Evolutionary conservation across 2,329 filamentous ascomycete species (phyloP), one percentile per base, ranked within the genome.

Genomic region (Knufia fluminis): DNA sequence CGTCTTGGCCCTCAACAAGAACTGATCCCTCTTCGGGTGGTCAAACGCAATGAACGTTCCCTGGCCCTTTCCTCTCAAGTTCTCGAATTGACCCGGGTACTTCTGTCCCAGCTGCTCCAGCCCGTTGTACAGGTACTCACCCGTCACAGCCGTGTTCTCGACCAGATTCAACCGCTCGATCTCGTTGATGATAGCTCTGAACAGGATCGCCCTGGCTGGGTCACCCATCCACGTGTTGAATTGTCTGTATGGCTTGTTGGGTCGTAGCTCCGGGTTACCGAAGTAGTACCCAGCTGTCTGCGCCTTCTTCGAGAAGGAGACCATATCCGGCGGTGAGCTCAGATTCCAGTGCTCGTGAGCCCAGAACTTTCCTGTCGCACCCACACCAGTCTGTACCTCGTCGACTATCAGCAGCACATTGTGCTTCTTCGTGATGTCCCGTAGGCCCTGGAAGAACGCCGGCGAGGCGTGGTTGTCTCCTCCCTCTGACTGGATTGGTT

Each of bases 161-260:
- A 95, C 86, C n/a, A 95, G 77, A 61, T 84, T 78, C 50, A 86
- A 74, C 45, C 80, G 74, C 68, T 88, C 73, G 50, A 94, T 82
- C 71, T 95, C 88, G 51, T 85, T 70, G 63, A 91, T 79, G 70
- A 95, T 94, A 62, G 81, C 84, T 55, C 85, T 80, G 82, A 94
- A 94, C 57, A 95, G 76, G 52, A 95, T 72, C 14, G 85, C 87
- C 52, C 87, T 82, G 12, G 85, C 83, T 14, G 89, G 89, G 71
- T 95, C 89, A 61, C 89, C 89, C 84, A 95, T 94, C 89, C 89
- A 95, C 43, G 88, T 95, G 76, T 95, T 95, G 77, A 95, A 95
- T 71, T 95, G 89, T 54, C 89, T 83, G 75, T 94, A 95, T 4
- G 90, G 85, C 77, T 90, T 90, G 75, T 94, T 94, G 54, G 89